Base-by-base conservation (phyloP, 257 asterid species). In the Fraxinus excelsior region DNA sequence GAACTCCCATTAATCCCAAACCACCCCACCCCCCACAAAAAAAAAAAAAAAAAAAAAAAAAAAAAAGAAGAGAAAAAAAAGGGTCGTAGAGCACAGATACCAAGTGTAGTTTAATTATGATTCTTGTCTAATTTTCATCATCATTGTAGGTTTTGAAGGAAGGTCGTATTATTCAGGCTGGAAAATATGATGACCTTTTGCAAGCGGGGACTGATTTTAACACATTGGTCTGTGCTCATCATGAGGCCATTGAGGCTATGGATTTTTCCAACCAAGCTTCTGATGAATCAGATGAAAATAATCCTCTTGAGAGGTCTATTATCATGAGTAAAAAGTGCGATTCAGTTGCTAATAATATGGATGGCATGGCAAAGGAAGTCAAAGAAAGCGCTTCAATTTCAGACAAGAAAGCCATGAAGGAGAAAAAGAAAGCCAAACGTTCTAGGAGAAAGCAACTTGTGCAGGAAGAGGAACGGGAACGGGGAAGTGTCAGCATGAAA, bases 221-320 rank as follows among this genome's bases (percentile, higher is more conserved):
- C 73, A 83, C 97, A 46, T 80, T 96, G 84, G 97, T 96, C 74
- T 90, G 88, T 58, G 99, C 99, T 73, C 99, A 96, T 82, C 93
- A 91, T 38, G 99, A 96, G 82, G 99, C 99, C 79, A 93, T 96
- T 83, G 98, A 91, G 82, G 97, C 98, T 49, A 93, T 96, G 97
- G 99, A 93, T 73, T 78, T 93, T 72, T 78, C 91, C 76, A 85
- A 82, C 69, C 96, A 84, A 74, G 77, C 85, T 70, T 80, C 90
- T 67, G 92, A 90, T 71, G 97, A 93, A 62, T 77, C 85, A 3
- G 96, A 90, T 70, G 85, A 86, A 75, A 77, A 64, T 60, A 92
- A 86, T 75, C 89, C 87, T 51, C 88, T 82, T 5, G 90, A 84
- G 68, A 84, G 87, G 31, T 87, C 96, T 58, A 82, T 82, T 76